Evolutionary conservation across 495 filamentous ascomycete species (phyloP).

Genomic region (Penicillium paxilli): DNA sequence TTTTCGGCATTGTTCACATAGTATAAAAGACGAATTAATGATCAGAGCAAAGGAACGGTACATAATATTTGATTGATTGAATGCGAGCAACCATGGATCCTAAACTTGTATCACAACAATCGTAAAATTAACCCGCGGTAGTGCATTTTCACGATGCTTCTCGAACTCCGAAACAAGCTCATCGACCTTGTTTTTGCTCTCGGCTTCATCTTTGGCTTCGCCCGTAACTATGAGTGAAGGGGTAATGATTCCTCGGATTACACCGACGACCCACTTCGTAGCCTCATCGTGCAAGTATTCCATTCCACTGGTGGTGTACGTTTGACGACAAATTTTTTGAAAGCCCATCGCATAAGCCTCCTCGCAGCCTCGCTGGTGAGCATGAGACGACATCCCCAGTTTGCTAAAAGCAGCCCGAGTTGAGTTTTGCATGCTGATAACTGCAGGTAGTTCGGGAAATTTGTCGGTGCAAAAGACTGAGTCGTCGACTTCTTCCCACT

Average conservation of each 20-base stretch:
- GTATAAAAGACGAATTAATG: no score
- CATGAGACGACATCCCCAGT: conserved; percentile 13
- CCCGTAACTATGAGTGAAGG: conserved; percentile 16
- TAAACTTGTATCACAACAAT: neutral
- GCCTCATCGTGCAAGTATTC: conserved; percentile 10
- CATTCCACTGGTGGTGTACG: conserved; percentile 13
- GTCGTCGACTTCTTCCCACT: conserved; percentile 37
- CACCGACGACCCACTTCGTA: conserved; percentile 15
- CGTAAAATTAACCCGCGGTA: conserved; percentile 15
- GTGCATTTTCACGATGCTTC: conserved; percentile 8
- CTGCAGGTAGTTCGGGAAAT: conserved; percentile 6
- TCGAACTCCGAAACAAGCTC: conserved; percentile 18
- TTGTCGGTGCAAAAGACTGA: conserved; percentile 17
- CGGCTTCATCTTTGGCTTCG: conserved; percentile 7
- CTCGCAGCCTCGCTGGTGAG: conserved; percentile 12
- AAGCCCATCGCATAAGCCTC: conserved; percentile 8
- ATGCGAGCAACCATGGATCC: neutral
- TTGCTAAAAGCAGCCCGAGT: conserved; percentile 14
- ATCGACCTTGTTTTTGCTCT: conserved; percentile 19
- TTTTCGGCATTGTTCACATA: no score
- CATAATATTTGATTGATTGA: no score
- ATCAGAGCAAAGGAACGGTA: no score
- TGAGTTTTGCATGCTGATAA: conserved; percentile 6
- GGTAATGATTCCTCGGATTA: conserved; percentile 16
- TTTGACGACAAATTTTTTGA: conserved; percentile 6